Conservation (phyloP, 768 basidiomycete genomes). For the Neoboletus magnificus region DNA sequence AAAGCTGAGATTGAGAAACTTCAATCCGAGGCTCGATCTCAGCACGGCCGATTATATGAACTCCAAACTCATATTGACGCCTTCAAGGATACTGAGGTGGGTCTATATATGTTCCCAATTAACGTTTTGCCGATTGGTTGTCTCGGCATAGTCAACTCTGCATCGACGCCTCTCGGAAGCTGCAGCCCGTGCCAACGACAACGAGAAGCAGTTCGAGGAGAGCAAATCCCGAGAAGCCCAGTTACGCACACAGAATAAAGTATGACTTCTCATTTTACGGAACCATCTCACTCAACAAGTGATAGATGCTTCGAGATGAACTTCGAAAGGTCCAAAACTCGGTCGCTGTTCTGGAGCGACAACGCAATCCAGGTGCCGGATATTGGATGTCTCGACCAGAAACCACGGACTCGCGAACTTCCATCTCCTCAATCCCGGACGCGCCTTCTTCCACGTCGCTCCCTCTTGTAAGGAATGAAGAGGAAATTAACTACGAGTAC, state of each 20-base stretch:
- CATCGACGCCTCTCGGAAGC: conserved; percentile 49
- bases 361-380: conserved; percentile 90
- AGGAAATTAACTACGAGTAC: conserved; percentile 95
- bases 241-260: conserved; percentile 76
- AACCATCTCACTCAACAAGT: conserved; percentile 5
- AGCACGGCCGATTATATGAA: conserved; percentile 55
- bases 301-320: conserved; percentile 86
- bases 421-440: conserved; percentile 43
- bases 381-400: conserved; percentile 70
- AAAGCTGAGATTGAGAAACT: conserved; percentile 54
- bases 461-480: conserved; percentile 53
- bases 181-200: conserved; percentile 43
- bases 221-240: conserved; percentile 65
- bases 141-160: conserved; percentile 38
- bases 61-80: conserved; percentile 47
- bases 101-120: conserved; percentile 3
- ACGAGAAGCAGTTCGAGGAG: conserved; percentile 75
- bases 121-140: neutral
- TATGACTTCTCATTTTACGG: conserved; percentile 26
- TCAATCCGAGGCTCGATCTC: conserved; percentile 43
- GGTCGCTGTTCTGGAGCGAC: conserved; percentile 82
- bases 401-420: conserved; percentile 32
- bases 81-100: conserved; percentile 63
- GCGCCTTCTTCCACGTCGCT: conserved; percentile 35
- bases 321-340: conserved; percentile 94